These are phyloP conservation scores for Dendrocalamus latiflorus DNA, from an alignment of 202 grass and related monocot species.

Conservation along the genomic window DNA sequence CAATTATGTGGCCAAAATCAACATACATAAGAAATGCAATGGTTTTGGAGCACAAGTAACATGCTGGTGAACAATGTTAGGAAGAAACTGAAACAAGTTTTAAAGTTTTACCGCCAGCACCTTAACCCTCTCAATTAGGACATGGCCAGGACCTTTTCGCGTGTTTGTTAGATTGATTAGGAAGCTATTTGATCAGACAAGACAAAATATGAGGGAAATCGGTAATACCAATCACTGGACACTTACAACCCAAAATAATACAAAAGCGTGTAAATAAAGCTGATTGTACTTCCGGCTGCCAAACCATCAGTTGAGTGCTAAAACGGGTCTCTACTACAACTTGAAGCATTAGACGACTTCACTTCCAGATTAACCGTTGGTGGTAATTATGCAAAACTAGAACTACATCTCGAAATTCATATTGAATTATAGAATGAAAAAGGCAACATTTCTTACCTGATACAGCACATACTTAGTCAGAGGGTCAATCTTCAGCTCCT, in stretches of 20 bases:
- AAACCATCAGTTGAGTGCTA: not conserved
- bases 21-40: not conserved
- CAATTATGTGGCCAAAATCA: not conserved
- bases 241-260: not conserved
- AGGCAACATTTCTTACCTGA: conserved; percentile 39
- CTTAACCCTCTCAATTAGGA: not conserved
- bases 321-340: not conserved
- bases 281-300: not conserved
- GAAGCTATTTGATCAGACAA: not conserved
- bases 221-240: not conserved
- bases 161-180: not conserved
- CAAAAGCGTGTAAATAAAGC: not conserved
- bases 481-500: conserved; percentile 77
- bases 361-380: not conserved
- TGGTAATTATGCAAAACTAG: not conserved
- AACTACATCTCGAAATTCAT: not conserved
- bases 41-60: not conserved
- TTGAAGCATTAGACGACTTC: not conserved
- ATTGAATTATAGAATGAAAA: not conserved
- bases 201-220: not conserved
- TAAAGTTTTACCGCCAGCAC: not conserved
- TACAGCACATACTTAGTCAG: too few relatives aligned
- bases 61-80: not conserved
- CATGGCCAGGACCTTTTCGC: not conserved
- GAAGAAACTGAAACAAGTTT: not conserved